Evolutionary conservation across 495 filamentous ascomycete species (phyloP).

Genomic region (Penicillium lividum): DNA sequence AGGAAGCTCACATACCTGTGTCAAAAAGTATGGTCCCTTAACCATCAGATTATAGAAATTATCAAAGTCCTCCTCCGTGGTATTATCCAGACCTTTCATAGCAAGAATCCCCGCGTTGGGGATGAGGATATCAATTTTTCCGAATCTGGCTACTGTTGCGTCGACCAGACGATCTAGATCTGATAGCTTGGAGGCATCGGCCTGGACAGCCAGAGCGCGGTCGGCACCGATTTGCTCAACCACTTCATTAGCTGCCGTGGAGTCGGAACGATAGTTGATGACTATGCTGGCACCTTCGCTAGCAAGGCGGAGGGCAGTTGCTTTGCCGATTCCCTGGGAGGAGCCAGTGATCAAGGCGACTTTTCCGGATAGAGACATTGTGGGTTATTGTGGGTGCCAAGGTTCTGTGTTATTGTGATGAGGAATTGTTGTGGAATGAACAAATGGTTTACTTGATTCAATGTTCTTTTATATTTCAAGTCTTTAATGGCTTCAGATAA

Average conservation of each 20-base stretch:
- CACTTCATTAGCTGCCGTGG: constrained; percentile 53
- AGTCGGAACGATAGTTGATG: constrained; percentile 61
- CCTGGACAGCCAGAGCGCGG: constrained; percentile 57
- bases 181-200: constrained; percentile 39
- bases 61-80: constrained; percentile 63
- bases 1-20: constrained; percentile 43
- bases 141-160: constrained; percentile 45
- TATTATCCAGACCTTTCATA: constrained; percentile 55
- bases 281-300: constrained; percentile 62
- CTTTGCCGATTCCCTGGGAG: constrained; percentile 67
- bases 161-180: constrained; percentile 46
- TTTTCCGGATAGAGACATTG: constrained; percentile 12
- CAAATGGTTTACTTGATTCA: neutral
- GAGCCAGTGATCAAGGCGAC: constrained; percentile 55
- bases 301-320: constrained; percentile 55
- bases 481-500: neutral
- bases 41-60: constrained; percentile 58
- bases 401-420: neutral
- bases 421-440: neutral
- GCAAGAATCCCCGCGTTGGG: constrained; percentile 59
- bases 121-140: constrained; percentile 64
- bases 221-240: constrained; percentile 54
- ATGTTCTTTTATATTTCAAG: neutral
- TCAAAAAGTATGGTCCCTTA: constrained; percentile 67
- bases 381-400: neutral